Evolutionary conservation across 208 protist genomes (phyloP).

Genomic region (Trypanosoma avium): DNA sequence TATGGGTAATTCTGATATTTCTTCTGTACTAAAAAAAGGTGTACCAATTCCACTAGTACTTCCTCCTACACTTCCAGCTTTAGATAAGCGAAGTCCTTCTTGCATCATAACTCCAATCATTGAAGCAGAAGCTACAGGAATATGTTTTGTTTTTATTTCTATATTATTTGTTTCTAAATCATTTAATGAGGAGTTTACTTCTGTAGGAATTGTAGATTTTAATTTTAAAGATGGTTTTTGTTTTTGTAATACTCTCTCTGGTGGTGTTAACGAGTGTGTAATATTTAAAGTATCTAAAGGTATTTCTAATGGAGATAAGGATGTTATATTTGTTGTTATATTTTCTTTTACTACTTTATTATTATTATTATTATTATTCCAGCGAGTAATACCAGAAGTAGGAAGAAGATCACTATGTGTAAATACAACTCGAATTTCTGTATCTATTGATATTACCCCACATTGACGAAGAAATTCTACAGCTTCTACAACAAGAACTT

Average conservation of each 20-base stretch:
- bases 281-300: no score
- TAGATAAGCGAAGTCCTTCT: slow-evolving; percentile 8
- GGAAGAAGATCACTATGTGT: slow-evolving; percentile 58
- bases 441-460: slow-evolving; percentile 50
- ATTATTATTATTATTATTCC: not conserved
- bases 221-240: no score
- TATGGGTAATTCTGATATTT: not conserved
- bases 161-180: no score
- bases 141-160: no score
- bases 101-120: slow-evolving; percentile 24
- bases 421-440: slow-evolving; percentile 57
- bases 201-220: no score
- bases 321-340: no score
- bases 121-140: slow-evolving; percentile 24
- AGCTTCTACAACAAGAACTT: slow-evolving; percentile 61
- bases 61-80: not conserved
- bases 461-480: slow-evolving; percentile 71
- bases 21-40: slow-evolving; percentile 1
- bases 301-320: no score
- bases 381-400: not conserved
- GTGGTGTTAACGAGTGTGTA: no score
- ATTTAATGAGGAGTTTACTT: no score
- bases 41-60: slow-evolving; percentile 1
- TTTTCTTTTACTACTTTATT: no score
- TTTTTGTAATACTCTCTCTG: no score